Evolutionary conservation across 202 grass and related monocot genomes (phyloP).

Genomic region (Miscanthus sacchariflorus): DNA sequence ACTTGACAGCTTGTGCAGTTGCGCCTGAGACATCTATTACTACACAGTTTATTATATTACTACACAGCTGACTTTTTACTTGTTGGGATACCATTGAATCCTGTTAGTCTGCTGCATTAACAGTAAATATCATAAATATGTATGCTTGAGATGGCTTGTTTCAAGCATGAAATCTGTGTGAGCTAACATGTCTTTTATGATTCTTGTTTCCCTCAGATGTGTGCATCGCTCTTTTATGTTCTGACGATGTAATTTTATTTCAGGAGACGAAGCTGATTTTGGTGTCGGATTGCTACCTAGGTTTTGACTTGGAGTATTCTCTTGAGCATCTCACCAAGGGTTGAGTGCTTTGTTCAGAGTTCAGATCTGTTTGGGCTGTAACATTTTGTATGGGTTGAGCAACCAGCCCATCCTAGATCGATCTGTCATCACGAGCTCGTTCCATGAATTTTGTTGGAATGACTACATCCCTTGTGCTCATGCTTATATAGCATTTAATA

Average conservation of each 20-base stretch:
- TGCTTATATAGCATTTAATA: too few species aligned
- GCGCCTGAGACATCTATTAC: neutral
- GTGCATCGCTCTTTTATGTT: conserved; percentile 26
- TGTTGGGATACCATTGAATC: conserved; percentile 13
- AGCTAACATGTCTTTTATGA: conserved; percentile 2
- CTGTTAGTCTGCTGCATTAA: conserved; percentile 23
- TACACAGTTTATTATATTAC: neutral
- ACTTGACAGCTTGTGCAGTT: conserved; percentile 10
- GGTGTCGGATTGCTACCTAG: conserved; percentile 94
- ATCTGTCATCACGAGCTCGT: neutral
- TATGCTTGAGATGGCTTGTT: neutral
- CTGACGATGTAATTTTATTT: conserved; percentile 37
- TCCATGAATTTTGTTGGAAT: neutral
- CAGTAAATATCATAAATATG: neutral
- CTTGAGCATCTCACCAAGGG: conserved; percentile 54
- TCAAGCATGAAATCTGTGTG: neutral
- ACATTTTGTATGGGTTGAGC: conserved; percentile 4
- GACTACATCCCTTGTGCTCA: neutral
- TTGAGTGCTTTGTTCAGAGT: conserved; percentile 31
- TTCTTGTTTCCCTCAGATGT: neutral
- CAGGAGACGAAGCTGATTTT: conserved; percentile 90
- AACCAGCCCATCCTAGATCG: neutral
- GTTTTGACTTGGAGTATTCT: conserved; percentile 76
- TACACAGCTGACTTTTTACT: neutral
- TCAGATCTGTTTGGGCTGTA: neutral